A percentile compares a stretch with the other conserved stretches of the same genome.
These are phyloP conservation scores for Gardenia jasminoides DNA, from an alignment of 257 asterid genomes.

Conservation along the genomic window DNA sequence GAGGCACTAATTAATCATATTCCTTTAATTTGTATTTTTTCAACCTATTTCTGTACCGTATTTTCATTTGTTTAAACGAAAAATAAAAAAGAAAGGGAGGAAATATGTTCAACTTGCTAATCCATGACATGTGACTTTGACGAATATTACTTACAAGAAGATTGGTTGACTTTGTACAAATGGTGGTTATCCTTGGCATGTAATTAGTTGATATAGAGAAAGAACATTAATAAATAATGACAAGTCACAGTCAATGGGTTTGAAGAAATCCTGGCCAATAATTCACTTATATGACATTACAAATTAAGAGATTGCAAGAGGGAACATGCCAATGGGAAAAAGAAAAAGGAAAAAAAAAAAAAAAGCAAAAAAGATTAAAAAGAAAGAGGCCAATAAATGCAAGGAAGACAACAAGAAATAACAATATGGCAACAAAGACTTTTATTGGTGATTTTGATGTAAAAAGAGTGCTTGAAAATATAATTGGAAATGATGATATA, in stretches of 20 bases:
- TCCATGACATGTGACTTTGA: background rate
- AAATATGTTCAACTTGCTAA: background rate
- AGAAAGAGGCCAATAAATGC: background rate
- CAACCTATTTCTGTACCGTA: background rate
- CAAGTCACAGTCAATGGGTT: background rate
- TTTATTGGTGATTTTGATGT: background rate
- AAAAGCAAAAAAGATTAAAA: background rate
- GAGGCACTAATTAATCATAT: too few relatives aligned
- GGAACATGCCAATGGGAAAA: background rate
- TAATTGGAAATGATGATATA: background rate
- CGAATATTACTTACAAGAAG: background rate
- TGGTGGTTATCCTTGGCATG: background rate
- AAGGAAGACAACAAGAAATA: background rate
- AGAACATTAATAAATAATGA: background rate
- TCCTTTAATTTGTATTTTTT: background rate
- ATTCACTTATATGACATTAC: background rate
- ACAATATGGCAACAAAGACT: background rate
- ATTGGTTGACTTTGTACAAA: background rate
- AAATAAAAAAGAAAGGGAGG: background rate
- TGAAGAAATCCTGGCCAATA: slow-evolving; percentile 1
- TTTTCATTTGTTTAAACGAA: background rate
- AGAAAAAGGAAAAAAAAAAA: background rate
- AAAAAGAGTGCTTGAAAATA: background rate
- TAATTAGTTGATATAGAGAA: background rate
- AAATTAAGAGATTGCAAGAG: background rate